These are phyloP conservation scores for Lentinula lateritia DNA, from an alignment of 768 basidiomycete genomes.

Conservation along the genomic window DNA sequence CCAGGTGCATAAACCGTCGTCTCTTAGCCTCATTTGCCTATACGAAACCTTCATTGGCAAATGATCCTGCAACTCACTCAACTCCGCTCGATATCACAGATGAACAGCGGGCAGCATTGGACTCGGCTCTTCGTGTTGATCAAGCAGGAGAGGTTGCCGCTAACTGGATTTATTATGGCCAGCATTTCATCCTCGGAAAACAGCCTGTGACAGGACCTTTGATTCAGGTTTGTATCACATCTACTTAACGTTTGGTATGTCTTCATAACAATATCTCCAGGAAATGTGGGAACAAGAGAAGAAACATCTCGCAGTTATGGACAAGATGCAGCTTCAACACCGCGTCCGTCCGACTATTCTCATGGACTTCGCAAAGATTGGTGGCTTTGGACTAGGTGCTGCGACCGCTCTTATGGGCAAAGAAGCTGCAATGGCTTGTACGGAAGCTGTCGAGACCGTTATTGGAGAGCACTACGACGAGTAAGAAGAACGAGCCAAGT, in stretches of 20 bases:
- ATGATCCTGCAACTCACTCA: slow-evolving; percentile 38
- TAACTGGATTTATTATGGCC: slow-evolving; percentile 93
- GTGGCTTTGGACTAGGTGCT: slow-evolving; percentile 83
- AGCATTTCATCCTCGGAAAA: slow-evolving; percentile 64
- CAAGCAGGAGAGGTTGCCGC: slow-evolving; percentile 95
- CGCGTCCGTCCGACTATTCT: slow-evolving; percentile 78
- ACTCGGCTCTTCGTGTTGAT: slow-evolving; percentile 80
- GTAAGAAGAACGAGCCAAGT: slow-evolving; percentile 43
- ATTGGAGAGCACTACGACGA: slow-evolving; percentile 99
- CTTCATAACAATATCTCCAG: slow-evolving; percentile 31
- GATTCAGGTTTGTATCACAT: slow-evolving; percentile 56
- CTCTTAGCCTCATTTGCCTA: slow-evolving; percentile 42
- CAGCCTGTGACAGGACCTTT: slow-evolving; percentile 53
- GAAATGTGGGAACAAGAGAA: slow-evolving; percentile 98
- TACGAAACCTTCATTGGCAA: slow-evolving; percentile 27
- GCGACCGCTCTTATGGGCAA: slow-evolving; percentile 83
- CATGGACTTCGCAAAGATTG: slow-evolving; percentile 78
- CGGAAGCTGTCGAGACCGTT: slow-evolving; percentile 95
- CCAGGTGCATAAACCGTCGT: neutral
- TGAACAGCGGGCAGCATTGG: slow-evolving; percentile 45
- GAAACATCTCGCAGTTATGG: slow-evolving; percentile 84
- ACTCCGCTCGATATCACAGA: slow-evolving; percentile 51
- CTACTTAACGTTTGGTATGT: neutral
- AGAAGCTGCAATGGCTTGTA: slow-evolving; percentile 97
- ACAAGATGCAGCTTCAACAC: slow-evolving; percentile 81